Base-by-base conservation (phyloP, 805 yeast species). In the Lachancea fermentati region DNA sequence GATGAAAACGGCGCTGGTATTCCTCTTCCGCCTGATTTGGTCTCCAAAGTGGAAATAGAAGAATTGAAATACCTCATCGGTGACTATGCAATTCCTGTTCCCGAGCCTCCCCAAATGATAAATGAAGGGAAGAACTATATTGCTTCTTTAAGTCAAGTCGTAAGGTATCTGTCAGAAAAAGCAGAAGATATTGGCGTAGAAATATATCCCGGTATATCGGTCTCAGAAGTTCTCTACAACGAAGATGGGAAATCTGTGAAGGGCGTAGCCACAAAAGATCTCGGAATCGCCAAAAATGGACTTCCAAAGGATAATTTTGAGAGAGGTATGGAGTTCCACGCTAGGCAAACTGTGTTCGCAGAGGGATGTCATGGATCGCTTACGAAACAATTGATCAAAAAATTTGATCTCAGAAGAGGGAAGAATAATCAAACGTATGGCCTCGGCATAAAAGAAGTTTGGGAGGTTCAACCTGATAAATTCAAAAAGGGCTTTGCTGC, bases 281-380 rank as follows among this genome's bases (percentile, higher is more conserved):
- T 82, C 79, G 98, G 98, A 12, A 66, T 93, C 13, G 73, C 79
- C 36, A 81, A 78, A 50, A 64, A 72, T 42, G 96, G 96, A 14
- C 58, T 68, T 25, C 95, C 96, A 22, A 85, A 81, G 54, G 84
- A 75, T 48, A 70, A 76, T n/a, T 93, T 86, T 62, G 96, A 93
- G 63, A 75, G 95, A 49, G 98, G 98, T 18, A 85, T 93, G 96
- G 97, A 87, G 63, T 93, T 93, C 63, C 93, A 82, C 51, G 86
- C 98, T 4, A 77, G 93, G 52, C 71, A 81, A 44, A 89, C 97
- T 0, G 83, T 93, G 13, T 72, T 93, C 24, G 96, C 96, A 4
- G 98, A 93, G 66, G 98, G 98, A n/a, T 93, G 98, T 59, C 97
- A 89, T 63, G 98, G 98, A 0, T 88, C 96, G 1, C 68, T 93